Percentiles rank a stretch among this genome's conserved stretches.
phyloP scores from a whole-genome alignment of 768 basidiomycete species.

The Tylopilus rubrobrunneus region DNA sequence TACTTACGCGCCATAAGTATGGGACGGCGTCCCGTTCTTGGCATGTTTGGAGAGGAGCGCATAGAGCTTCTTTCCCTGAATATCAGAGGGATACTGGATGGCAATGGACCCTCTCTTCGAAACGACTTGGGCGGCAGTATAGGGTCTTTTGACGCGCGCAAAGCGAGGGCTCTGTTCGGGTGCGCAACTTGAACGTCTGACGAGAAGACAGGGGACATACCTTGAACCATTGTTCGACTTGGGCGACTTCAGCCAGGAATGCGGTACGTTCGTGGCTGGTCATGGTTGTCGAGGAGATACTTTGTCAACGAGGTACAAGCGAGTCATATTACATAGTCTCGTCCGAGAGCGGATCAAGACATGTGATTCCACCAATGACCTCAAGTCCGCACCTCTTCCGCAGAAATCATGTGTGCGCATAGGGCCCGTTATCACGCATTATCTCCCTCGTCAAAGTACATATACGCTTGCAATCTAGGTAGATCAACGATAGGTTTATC shows the following conservation, averaged over 20 bases:
- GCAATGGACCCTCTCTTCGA: conserved; percentile 87
- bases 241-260: conserved; percentile 78
- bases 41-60: conserved; percentile 70
- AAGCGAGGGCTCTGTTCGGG: conserved; percentile 77
- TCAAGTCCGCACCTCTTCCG: neutral
- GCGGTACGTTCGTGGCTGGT: conserved; percentile 54
- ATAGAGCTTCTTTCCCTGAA: conserved; percentile 86
- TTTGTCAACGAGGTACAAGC: neutral
- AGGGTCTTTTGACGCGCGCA: conserved; percentile 81
- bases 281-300: conserved; percentile 37
- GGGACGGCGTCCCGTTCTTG: conserved; percentile 74
- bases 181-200: neutral
- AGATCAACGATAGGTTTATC: conserved; percentile 35
- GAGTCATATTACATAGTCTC: conserved; percentile 24
- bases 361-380: conserved; percentile 16
- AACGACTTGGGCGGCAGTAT: conserved; percentile 90
- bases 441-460: conserved; percentile 12
- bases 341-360: neutral
- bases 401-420: too few species aligned
- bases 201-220: conserved; percentile 39
- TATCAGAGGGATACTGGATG: conserved; percentile 82
- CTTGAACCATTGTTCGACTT: conserved; percentile 93
- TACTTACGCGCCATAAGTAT: conserved; percentile 96
- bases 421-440: conserved; percentile 25
- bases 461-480: neutral